Percentiles rank a stretch among this genome's conserved stretches.
Evolutionary conservation across 73 alveolate genomes (phyloP).

Genomic region (Uronychia setigera): DNA sequence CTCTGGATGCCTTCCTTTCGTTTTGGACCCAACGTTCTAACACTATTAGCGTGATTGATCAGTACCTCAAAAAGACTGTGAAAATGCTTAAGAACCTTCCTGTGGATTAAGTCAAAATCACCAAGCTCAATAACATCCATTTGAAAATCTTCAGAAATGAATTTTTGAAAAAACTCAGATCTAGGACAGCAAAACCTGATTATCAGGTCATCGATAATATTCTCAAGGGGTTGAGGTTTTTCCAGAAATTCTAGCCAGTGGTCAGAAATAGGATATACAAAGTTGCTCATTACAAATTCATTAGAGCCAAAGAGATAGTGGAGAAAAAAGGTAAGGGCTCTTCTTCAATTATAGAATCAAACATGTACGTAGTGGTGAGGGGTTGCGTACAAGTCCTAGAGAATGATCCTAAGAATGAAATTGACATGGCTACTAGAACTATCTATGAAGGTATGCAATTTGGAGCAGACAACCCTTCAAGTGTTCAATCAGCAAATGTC

Average conservation of each 20-base stretch:
- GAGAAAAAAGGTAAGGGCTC: not conserved
- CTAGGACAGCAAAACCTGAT: too few species aligned
- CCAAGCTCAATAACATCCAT: too few species aligned
- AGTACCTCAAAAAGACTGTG: too few species aligned
- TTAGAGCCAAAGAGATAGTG: not conserved
- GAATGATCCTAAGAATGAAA: not conserved
- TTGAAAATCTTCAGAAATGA: too few species aligned
- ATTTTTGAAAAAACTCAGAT: too few species aligned
- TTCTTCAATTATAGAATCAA: not conserved
- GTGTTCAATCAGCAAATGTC: too few species aligned
- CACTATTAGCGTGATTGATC: too few species aligned
- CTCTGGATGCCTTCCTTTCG: not conserved
- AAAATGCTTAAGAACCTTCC: too few species aligned
- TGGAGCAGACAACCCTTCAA: not conserved
- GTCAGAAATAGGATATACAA: not conserved
- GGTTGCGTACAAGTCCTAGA: not conserved
- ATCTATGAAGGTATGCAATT: not conserved
- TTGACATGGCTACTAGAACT: not conserved
- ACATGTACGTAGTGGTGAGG: not conserved
- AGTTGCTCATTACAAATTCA: not conserved
- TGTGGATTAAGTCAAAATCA: too few species aligned
- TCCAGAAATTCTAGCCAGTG: not conserved
- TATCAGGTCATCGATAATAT: too few species aligned
- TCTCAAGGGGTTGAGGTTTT: too few species aligned
- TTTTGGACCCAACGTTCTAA: not conserved